These are phyloP conservation scores for Geoglossum cookeanum DNA, from an alignment of 2,329 filamentous ascomycete species.

Conservation along the genomic window DNA sequence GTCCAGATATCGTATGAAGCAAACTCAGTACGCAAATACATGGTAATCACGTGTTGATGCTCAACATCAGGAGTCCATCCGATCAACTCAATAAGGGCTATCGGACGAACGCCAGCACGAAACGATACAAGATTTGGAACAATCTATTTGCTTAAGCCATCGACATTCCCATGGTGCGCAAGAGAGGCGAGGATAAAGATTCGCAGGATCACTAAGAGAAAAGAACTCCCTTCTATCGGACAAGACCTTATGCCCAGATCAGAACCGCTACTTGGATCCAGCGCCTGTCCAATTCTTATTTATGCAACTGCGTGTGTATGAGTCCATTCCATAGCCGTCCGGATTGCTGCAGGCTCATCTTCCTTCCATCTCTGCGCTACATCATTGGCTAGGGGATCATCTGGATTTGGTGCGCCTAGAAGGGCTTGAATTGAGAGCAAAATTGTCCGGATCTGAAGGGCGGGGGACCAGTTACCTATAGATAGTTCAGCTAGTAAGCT, in stretches of 20 bases:
- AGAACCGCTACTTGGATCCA: not conserved
- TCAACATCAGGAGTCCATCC: not conserved
- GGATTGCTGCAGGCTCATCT: conserved; percentile 78
- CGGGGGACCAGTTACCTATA: conserved; percentile 93
- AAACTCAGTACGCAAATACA: not conserved
- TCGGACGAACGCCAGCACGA: too few species aligned
- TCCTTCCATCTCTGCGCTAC: conserved; percentile 98
- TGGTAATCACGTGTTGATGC: not conserved
- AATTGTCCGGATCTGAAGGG: conserved; percentile 93
- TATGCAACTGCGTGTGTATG: conserved; percentile 43
- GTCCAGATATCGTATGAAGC: not conserved
- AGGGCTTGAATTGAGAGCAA: conserved; percentile 96
- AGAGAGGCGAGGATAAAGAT: not conserved
- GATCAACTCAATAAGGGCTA: too few species aligned
- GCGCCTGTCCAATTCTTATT: not conserved
- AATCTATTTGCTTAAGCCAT: conserved; percentile 1
- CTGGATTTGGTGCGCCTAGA: conserved; percentile 87
- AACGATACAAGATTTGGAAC: not conserved
- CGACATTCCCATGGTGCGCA: not conserved
- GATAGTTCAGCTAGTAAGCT: conserved; percentile 9
- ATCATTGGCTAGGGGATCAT: conserved; percentile 94
- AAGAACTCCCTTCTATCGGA: not conserved
- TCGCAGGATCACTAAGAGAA: not conserved
- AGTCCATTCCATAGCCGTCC: conserved; percentile 86
- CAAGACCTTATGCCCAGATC: not conserved